Conservation (phyloP, 805 yeast species). For the Candida chilensis region DNA sequence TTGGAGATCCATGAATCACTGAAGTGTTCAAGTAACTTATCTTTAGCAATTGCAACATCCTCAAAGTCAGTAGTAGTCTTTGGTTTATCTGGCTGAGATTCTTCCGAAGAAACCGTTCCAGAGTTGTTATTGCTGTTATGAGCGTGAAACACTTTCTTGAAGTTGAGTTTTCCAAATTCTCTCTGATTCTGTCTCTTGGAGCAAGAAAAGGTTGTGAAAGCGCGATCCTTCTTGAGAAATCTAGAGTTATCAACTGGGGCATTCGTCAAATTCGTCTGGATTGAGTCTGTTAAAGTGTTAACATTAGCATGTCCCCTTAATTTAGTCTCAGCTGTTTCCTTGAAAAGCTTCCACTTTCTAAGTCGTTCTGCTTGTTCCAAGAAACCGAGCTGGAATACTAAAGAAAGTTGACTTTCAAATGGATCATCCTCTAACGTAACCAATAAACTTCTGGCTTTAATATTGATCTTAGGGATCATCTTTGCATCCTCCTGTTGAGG, state of each 20-base stretch:
- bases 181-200: not conserved
- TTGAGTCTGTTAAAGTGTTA: slow-evolving; percentile 6
- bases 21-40: slow-evolving; percentile 33
- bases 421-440: slow-evolving; percentile 82
- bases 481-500: slow-evolving; percentile 27
- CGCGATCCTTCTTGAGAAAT: not conserved
- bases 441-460: slow-evolving; percentile 47
- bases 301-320: slow-evolving; percentile 9
- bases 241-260: too few species aligned
- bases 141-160: not conserved
- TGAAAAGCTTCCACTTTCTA: slow-evolving; percentile 28
- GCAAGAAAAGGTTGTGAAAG: not conserved
- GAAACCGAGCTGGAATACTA: slow-evolving; percentile 56
- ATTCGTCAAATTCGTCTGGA: slow-evolving; percentile 7
- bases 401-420: slow-evolving; percentile 66
- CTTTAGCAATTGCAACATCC: slow-evolving; percentile 17
- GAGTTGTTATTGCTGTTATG: not conserved
- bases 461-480: slow-evolving; percentile 44
- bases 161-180: not conserved
- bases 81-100: slow-evolving; percentile 2
- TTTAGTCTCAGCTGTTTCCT: slow-evolving; percentile 9
- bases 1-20: slow-evolving; percentile 67
- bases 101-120: not conserved
- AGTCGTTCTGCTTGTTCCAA: slow-evolving; percentile 57
- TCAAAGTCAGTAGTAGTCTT: slow-evolving; percentile 6